Evolutionary conservation across 2,329 filamentous ascomycete genomes (phyloP).

Genomic region (Aspergillus ruber): DNA sequence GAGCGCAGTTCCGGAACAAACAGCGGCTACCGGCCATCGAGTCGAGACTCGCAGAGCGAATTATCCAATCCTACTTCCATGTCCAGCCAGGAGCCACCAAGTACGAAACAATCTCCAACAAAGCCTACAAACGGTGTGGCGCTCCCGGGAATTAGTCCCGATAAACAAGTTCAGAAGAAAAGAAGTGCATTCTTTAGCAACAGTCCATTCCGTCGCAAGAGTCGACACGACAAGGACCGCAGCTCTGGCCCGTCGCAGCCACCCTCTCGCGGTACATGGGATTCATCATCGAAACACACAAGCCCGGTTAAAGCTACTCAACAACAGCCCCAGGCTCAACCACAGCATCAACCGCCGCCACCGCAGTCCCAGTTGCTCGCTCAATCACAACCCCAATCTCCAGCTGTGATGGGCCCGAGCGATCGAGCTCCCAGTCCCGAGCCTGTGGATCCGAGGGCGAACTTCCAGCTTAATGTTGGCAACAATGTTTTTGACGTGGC

Average conservation of each 20-base stretch:
- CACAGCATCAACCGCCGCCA: not conserved
- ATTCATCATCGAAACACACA: conserved; percentile 36
- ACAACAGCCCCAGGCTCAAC: conserved; percentile 9
- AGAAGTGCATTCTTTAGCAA: conserved; percentile 88
- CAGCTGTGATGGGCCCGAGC: conserved; percentile 9
- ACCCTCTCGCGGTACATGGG: conserved; percentile 50
- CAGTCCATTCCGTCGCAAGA: conserved; percentile 88
- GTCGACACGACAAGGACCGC: conserved; percentile 64
- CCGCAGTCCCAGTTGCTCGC: not conserved
- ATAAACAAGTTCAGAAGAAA: conserved; percentile 62
- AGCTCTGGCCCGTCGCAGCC: conserved; percentile 26
- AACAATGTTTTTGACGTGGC: conserved; percentile 94
- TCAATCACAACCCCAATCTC: conserved; percentile 6
- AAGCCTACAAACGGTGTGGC: conserved; percentile 48
- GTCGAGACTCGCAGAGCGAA: conserved; percentile 83
- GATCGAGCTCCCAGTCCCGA: conserved; percentile 61
- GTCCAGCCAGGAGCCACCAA: conserved; percentile 75
- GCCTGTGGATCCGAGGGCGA: conserved; percentile 84
- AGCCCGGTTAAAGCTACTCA: conserved; percentile 37
- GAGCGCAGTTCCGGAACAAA: conserved; percentile 59
- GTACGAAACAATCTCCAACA: conserved; percentile 64
- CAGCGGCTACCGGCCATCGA: conserved; percentile 67
- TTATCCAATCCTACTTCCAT: conserved; percentile 84
- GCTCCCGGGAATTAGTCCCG: conserved; percentile 41
- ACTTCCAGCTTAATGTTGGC: conserved; percentile 86